A percentile compares a stretch with the other conserved stretches of the same genome.
phyloP scores from a whole-genome alignment of 1,284 basidiomycete genomes.

The Thelephora terrestris region DNA sequence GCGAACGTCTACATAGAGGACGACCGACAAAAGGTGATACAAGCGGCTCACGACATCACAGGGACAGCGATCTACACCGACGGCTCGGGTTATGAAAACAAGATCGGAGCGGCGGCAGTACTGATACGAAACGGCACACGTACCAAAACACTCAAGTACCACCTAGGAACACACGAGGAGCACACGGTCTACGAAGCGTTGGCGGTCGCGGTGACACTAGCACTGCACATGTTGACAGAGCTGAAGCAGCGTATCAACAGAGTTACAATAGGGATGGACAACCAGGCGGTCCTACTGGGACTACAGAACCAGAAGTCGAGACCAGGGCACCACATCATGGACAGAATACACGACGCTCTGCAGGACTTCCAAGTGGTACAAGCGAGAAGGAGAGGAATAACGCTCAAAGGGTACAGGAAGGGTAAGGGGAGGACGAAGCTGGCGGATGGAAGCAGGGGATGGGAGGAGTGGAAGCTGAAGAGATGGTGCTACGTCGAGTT shows the following conservation, averaged over 20 bases:
- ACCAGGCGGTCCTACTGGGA: constrained; percentile 7
- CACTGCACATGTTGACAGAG: constrained; percentile 8
- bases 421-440: neutral
- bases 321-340: constrained; percentile 9
- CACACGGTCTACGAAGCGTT: constrained; percentile 26
- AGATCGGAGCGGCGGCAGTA: constrained; percentile 18
- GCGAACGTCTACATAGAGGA: constrained; percentile 3
- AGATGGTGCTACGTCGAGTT: neutral
- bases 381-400: neutral
- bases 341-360: constrained; percentile 5
- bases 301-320: neutral
- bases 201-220: constrained; percentile 16
- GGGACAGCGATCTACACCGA: constrained; percentile 11
- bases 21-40: constrained; percentile 5
- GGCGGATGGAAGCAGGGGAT: no score
- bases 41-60: neutral
- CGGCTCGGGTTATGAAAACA: constrained; percentile 13
- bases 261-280: constrained; percentile 7
- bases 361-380: neutral
- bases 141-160: constrained; percentile 6
- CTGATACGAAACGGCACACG: constrained; percentile 2
- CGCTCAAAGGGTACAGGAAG: neutral
- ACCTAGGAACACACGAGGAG: constrained; percentile 14
- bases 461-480: neutral
- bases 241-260: neutral